Base-by-base conservation (phyloP, 2,329 filamentous ascomycete species). In the Exophiala calicioides region DNA sequence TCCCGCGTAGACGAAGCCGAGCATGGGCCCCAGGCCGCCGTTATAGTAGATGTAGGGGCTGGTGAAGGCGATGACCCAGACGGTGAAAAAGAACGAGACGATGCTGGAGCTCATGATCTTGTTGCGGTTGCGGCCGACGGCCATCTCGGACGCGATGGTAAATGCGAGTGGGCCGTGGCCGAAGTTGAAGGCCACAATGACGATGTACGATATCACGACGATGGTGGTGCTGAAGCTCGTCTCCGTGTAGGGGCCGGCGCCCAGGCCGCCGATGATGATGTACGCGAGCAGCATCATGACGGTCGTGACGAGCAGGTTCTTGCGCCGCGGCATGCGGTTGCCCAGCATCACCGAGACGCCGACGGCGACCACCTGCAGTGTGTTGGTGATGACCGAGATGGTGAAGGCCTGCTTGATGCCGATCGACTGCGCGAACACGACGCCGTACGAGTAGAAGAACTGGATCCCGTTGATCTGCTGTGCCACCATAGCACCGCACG, bases 41-140 rank as follows among this genome's bases (percentile, higher is more conserved):
- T 53, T 45, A 50, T 67, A 66, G 56, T 68, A 68, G 31, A 68
- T 51, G 42, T 68, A 68, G 1, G 64, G 65, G 8, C 53, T 51
- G 7, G 64, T 66, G 47, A 68, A 68, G 9, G 58, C 57, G 26
- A 65, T 59, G 27, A 60, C 55, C 64, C 65, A 67, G 29, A 62
- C 47, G 7, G 59, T 59, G 16, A 63, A 27, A 32, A 53, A 76
- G 61, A 48, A 75, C 4, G 60, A 66, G 3, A 62, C 70, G 0
- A 76, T 68, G 0, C 72, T 64, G 3, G 66, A 63, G 6, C 68
- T 62, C n/a, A 64, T 68, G 52, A 73, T 74, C 57, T 74, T 73
- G 57, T 73, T 73, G 37, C 70, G 62, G 58, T 77, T 76, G 10
- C 65, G 67, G 3, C 73, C 73, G 18, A 74, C 71, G 0, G 73